Base-by-base conservation (phyloP, 257 asterid genomes). In the Schizonepeta tenuifolia region DNA sequence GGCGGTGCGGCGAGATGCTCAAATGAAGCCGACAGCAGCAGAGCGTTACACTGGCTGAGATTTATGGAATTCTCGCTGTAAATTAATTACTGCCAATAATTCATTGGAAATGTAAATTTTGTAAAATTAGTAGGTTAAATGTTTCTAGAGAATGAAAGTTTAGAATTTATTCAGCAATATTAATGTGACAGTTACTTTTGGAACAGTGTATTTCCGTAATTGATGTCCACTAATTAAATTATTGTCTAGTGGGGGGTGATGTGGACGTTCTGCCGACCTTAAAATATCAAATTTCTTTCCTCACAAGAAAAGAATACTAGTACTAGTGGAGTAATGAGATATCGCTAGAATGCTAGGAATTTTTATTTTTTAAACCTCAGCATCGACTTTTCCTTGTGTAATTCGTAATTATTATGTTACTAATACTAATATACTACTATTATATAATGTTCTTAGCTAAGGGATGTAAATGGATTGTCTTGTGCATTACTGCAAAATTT, bases 61-160 rank as follows among this genome's bases (percentile, higher is more conserved):
- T 83, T 90, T 80, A 84, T 90, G 85, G 90, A 87, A 40, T 84
- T 90, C 78, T 74, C 78, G 72, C 77, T 78, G 57, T 92, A 85
- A 86, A 21, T 47, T 20, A 58, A 8, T 57, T 41, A 24, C 41
- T 47, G 72, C 9, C 59, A 53, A 60, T 41, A 62, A 59, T 12
- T 61, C 0, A n/a, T 26, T 59, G 13, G 17, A 73, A 63, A 38
- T 64, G 64, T 64, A 73, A 3, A 72, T 47, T 21, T 15, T 69
- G 50, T 55, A 13, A 36, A 55, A 24, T 17, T 61, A 36, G 49
- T 24, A 21, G 50, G 58, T 18, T 33, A 46, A 57, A 41, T 10
- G 40, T n/a, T 7, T 49, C 5, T 38, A 44, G 35, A 50, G 53
- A 24, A 3, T 9, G 8, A 11, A 17, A 18, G 31, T 11, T 5